phyloP scores from a whole-genome alignment of 2,329 filamentous ascomycete genomes.

The Sclerotinia sclerotiorum region DNA sequence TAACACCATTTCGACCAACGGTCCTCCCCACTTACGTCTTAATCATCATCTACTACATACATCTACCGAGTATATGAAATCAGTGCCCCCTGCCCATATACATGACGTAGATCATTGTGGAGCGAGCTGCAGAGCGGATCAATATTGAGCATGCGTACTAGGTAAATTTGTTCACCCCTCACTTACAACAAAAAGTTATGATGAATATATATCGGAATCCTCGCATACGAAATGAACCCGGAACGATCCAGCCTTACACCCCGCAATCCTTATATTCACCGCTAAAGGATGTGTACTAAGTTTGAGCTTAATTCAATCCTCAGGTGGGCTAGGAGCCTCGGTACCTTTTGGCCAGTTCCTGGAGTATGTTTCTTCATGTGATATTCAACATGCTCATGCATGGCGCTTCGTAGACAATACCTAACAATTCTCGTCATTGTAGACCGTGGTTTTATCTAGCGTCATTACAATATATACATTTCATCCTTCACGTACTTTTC shows the following conservation, averaged over 20 bases:
- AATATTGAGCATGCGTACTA: too few species aligned
- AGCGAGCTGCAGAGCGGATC: too few species aligned
- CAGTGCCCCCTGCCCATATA: too few species aligned
- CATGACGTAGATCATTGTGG: too few species aligned
- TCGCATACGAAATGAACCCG: not conserved
- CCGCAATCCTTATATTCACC: not conserved
- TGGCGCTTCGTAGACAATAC: too few species aligned
- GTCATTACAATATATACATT: conserved; percentile 17
- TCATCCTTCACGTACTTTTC: conserved; percentile 18
- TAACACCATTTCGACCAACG: not conserved
- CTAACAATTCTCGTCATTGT: not conserved
- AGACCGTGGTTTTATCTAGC: not conserved
- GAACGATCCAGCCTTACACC: not conserved
- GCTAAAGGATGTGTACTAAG: not conserved
- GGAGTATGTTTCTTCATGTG: not conserved
- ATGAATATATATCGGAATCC: too few species aligned
- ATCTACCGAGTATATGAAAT: too few species aligned
- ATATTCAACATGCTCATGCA: not conserved
- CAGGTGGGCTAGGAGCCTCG: not conserved
- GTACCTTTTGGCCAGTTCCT: not conserved
- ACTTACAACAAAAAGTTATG: too few species aligned
- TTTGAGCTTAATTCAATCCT: not conserved
- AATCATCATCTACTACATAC: too few species aligned
- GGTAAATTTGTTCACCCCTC: too few species aligned
- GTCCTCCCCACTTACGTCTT: not conserved